Percentiles rank a stretch among this genome's conserved stretches.
Evolutionary conservation across 331 rosid species (phyloP).

Genomic region (Acacia concinna): DNA sequence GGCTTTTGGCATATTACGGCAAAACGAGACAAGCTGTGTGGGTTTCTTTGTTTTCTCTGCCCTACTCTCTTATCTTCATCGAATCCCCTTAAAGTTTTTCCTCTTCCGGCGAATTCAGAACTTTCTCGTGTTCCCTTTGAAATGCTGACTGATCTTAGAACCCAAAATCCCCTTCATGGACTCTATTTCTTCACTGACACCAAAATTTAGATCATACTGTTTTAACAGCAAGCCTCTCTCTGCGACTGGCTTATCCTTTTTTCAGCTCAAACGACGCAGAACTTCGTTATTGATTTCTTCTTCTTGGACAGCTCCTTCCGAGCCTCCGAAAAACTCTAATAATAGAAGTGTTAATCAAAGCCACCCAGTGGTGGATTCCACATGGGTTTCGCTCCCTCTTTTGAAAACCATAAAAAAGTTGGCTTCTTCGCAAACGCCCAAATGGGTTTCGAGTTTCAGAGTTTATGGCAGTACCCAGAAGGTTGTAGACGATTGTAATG

Average conservation of each 20-base stretch:
- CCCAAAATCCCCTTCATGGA: slow-evolving; percentile 39
- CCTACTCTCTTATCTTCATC: not conserved
- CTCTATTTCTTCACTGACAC: slow-evolving; percentile 27
- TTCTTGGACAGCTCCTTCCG: slow-evolving; percentile 18
- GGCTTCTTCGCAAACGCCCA: slow-evolving; percentile 36
- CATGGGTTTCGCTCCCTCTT: slow-evolving; percentile 27
- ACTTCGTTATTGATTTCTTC: slow-evolving; percentile 10
- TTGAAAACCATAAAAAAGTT: slow-evolving; percentile 38
- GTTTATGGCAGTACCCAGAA: slow-evolving; percentile 24
- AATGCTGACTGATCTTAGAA: slow-evolving; percentile 40
- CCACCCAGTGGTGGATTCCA: slow-evolving; percentile 25
- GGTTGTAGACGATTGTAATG: slow-evolving; percentile 13
- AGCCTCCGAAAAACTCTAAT: slow-evolving; percentile 21
- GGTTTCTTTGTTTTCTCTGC: not conserved
- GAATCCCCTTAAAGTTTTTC: not conserved
- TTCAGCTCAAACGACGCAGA: slow-evolving; percentile 2
- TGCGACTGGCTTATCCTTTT: slow-evolving; percentile 17
- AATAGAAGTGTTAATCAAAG: not conserved
- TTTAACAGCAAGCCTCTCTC: slow-evolving; percentile 1
- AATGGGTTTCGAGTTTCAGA: slow-evolving; percentile 30
- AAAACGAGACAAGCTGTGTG: not conserved
- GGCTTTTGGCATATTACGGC: not conserved
- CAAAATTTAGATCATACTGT: slow-evolving; percentile 9
- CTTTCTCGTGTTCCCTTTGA: slow-evolving; percentile 5
- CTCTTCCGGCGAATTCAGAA: not conserved